Evolutionary conservation across 495 filamentous ascomycete genomes (phyloP).

Genomic region (Stereocaulon alpinum): DNA sequence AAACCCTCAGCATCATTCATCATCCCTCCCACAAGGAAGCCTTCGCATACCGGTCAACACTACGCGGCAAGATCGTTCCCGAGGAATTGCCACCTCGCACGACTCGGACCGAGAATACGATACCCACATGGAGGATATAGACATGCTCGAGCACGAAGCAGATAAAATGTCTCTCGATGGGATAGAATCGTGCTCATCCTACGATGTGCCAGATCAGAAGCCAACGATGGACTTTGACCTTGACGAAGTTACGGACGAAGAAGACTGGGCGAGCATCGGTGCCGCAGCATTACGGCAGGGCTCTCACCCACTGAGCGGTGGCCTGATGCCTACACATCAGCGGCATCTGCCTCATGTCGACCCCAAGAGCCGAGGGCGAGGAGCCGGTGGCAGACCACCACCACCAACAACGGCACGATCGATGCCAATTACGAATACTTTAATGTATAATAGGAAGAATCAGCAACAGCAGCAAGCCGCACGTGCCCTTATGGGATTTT

Average conservation of each 20-base stretch:
- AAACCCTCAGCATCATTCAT: slow-evolving; percentile 36
- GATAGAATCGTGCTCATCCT: slow-evolving; percentile 59
- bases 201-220: slow-evolving; percentile 49
- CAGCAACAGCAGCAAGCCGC: slow-evolving; percentile 36
- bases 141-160: slow-evolving; percentile 74
- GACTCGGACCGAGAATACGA: slow-evolving; percentile 49
- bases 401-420: slow-evolving; percentile 37
- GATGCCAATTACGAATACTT: slow-evolving; percentile 23
- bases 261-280: slow-evolving; percentile 90
- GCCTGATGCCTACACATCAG: slow-evolving; percentile 21
- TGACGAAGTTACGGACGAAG: slow-evolving; percentile 86
- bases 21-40: slow-evolving; percentile 45
- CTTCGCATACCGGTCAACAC: slow-evolving; percentile 54
- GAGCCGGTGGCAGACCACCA: slow-evolving; percentile 31
- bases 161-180: slow-evolving; percentile 96
- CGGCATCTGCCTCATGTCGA: slow-evolving; percentile 21
- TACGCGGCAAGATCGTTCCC: slow-evolving; percentile 33
- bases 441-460: slow-evolving; percentile 18
- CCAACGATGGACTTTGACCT: slow-evolving; percentile 46
- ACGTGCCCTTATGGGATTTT: slow-evolving; percentile 31
- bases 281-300: slow-evolving; percentile 71
- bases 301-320: slow-evolving; percentile 37
- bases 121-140: slow-evolving; percentile 37
- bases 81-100: slow-evolving; percentile 48
- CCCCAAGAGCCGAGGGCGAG: slow-evolving; percentile 20